Evolutionary conservation across 1,284 basidiomycete genomes (phyloP).

Genomic region (Leucoagaricus sp.): DNA sequence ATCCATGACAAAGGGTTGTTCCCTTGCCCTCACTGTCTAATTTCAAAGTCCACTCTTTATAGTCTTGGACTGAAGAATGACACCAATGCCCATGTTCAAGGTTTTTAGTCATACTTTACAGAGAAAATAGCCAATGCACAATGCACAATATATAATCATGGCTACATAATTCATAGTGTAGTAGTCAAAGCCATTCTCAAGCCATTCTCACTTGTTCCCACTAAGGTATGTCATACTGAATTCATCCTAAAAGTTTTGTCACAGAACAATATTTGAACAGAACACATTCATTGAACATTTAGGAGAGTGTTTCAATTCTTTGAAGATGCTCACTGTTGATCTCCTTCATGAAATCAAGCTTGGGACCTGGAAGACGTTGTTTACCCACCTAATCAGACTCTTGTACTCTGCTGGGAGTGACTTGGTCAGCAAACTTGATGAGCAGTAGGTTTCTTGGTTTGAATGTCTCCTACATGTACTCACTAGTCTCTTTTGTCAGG

Average conservation of each 20-base stretch:
- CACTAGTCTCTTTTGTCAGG: conserved; percentile 2
- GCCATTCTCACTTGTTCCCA: not conserved
- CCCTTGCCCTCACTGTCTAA: conserved; percentile 30
- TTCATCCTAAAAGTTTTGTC: not conserved
- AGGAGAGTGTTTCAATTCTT: conserved; percentile 22
- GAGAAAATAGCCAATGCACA: conserved; percentile 7
- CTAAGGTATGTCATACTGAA: not conserved
- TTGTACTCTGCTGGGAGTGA: conserved; percentile 21
- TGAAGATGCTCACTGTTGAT: conserved; percentile 26
- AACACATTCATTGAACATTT: conserved; percentile 18
- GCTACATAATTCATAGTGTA: not conserved
- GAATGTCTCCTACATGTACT: not conserved
- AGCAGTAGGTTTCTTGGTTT: not conserved
- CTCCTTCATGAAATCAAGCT: conserved; percentile 32
- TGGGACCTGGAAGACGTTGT: conserved; percentile 31
- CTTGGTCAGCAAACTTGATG: not conserved
- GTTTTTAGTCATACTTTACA: conserved; percentile 7
- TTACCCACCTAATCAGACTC: conserved; percentile 31
- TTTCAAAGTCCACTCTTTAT: conserved; percentile 20
- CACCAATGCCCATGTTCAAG: conserved; percentile 7
- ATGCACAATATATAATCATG: not conserved
- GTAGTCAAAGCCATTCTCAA: not conserved
- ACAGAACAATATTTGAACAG: not conserved
- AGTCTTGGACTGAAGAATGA: conserved; percentile 24
- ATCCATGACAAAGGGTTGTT: conserved; percentile 26